These are phyloP conservation scores for Trametes punicea DNA, from an alignment of 768 basidiomycete genomes.

Conservation along the genomic window DNA sequence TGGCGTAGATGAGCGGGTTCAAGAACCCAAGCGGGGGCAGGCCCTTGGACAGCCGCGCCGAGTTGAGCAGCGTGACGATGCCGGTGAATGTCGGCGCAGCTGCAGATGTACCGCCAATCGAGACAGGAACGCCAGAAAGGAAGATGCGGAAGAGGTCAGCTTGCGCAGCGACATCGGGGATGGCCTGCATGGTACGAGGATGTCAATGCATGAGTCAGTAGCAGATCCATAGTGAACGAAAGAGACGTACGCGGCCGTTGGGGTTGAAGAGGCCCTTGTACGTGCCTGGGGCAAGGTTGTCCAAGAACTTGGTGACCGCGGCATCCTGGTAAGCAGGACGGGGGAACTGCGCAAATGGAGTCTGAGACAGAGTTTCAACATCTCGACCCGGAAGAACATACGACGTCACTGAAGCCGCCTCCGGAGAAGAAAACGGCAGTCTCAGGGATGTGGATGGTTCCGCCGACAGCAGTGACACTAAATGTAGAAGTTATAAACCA, in stretches of 20 bases:
- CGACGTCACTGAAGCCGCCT: conserved; percentile 72
- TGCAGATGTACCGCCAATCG: conserved; percentile 63
- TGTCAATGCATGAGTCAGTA: not conserved
- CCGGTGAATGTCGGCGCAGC: conserved; percentile 62
- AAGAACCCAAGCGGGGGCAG: conserved; percentile 36
- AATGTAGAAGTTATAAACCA: not conserved
- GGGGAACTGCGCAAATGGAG: conserved; percentile 38
- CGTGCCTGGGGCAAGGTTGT: conserved; percentile 41
- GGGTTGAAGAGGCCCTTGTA: conserved; percentile 61
- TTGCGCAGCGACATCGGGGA: conserved; percentile 69
- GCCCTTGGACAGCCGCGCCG: conserved; percentile 30
- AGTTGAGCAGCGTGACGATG: conserved; percentile 55
- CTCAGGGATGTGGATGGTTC: conserved; percentile 58
- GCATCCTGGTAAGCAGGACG: conserved; percentile 53
- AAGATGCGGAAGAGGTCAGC: conserved; percentile 46
- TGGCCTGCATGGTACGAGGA: conserved; percentile 35
- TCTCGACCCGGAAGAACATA: conserved; percentile 29
- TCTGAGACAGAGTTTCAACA: not conserved
- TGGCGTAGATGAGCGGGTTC: conserved; percentile 35
- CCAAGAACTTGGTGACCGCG: conserved; percentile 44
- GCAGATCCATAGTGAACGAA: not conserved
- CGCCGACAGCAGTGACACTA: conserved; percentile 74
- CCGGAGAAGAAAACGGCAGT: conserved; percentile 59
- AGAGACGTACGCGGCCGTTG: conserved; percentile 26
- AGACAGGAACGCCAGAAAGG: conserved; percentile 35